These are phyloP conservation scores for Mucor plumbeus DNA, from an alignment of 371 early-diverging fungal species.

Conservation along the genomic window DNA sequence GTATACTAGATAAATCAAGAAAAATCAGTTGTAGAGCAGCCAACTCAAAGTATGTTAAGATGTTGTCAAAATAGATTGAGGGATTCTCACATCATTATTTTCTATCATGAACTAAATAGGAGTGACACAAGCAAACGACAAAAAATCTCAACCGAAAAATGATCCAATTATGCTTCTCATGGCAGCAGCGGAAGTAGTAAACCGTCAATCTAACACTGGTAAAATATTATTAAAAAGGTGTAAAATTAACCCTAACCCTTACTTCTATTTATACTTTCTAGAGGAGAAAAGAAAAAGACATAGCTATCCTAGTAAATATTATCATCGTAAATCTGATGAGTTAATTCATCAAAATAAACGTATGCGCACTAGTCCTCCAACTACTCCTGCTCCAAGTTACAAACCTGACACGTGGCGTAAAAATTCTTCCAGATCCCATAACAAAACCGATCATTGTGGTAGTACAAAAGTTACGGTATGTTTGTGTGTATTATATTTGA, in stretches of 20 bases:
- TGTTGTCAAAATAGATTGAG: constrained; percentile 3
- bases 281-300: constrained; percentile 13
- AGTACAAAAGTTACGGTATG: constrained; percentile 11
- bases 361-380: constrained; percentile 22
- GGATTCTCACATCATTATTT: background rate
- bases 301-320: constrained; percentile 13
- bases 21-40: background rate
- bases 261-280: background rate
- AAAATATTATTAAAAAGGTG: background rate
- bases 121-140: constrained; percentile 15
- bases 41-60: background rate
- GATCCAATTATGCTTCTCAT: constrained; percentile 53
- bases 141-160: constrained; percentile 17
- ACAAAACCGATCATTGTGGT: constrained; percentile 13
- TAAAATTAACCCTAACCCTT: background rate
- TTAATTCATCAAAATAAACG: constrained; percentile 6
- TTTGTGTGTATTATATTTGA: background rate
- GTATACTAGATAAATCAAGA: background rate
- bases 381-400: constrained; percentile 21
- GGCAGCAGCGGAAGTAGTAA: constrained; percentile 52
- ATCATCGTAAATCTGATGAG: constrained; percentile 17
- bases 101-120: background rate
- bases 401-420: constrained; percentile 18
- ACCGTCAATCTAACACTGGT: constrained; percentile 20
- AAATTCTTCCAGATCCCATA: constrained; percentile 14